These are phyloP conservation scores for Nothophaeocryptopus gaeumannii DNA, from an alignment of 2,329 filamentous ascomycete species.

Conservation along the genomic window DNA sequence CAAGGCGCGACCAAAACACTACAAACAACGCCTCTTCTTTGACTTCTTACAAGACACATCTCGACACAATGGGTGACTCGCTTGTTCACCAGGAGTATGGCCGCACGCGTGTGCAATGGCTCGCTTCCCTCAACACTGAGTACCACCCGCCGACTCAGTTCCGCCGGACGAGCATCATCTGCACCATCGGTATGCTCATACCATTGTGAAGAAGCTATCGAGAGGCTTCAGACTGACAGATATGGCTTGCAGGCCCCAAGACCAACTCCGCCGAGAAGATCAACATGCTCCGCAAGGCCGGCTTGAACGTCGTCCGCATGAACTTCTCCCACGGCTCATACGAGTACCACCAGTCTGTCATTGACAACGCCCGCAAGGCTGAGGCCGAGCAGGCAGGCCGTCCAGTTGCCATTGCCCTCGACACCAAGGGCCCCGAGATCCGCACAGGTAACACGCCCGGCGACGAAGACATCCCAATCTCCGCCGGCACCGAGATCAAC, in stretches of 20 bases:
- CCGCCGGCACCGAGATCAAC: slow-evolving; percentile 80
- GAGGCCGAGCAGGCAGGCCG: slow-evolving; percentile 75
- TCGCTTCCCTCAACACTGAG: slow-evolving; percentile 81
- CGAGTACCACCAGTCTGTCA: slow-evolving; percentile 97
- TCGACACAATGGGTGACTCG: slow-evolving; percentile 61
- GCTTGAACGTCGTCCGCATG: slow-evolving; percentile 99
- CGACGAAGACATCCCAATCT: slow-evolving; percentile 76
- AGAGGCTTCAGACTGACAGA: neutral
- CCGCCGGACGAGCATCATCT: slow-evolving; percentile 96
- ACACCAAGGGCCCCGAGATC: slow-evolving; percentile 82
- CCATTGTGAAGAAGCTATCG: neutral
- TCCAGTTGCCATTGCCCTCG: slow-evolving; percentile 90
- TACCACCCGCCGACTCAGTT: slow-evolving; percentile 84
- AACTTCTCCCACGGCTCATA: slow-evolving; percentile 97
- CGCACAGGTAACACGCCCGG: slow-evolving; percentile 72
- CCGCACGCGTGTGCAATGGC: slow-evolving; percentile 69
- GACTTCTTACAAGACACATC: neutral
- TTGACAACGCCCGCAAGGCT: slow-evolving; percentile 88
- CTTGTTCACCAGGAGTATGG: slow-evolving; percentile 78
- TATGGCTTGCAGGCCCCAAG: slow-evolving; percentile 65
- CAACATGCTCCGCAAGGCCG: slow-evolving; percentile 81
- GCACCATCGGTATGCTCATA: slow-evolving; percentile 72
- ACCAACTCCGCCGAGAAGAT: slow-evolving; percentile 97
- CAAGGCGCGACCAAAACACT: too few species aligned
- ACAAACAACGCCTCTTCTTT: too few species aligned